phyloP scores from a whole-genome alignment of 2,329 filamentous ascomycete species.

The Colletotrichum euphorbiae region DNA sequence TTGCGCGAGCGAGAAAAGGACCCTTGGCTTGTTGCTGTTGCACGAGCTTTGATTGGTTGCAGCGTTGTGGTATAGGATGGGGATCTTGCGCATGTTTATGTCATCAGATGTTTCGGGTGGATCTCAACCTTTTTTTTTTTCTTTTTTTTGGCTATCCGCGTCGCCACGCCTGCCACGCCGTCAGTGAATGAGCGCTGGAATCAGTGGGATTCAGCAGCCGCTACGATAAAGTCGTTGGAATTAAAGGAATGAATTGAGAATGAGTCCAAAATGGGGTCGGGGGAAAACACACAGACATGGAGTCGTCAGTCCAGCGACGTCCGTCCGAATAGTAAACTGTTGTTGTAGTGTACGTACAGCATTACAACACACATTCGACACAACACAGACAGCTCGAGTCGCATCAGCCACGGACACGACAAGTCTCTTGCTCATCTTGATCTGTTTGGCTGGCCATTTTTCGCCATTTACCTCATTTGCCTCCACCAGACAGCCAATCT shows the following conservation, averaged over 20 bases:
- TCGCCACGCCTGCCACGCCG: neutral
- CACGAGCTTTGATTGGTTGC: slow-evolving; percentile 24
- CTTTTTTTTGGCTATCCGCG: slow-evolving; percentile 8
- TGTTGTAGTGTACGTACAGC: neutral
- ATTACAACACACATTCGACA: neutral
- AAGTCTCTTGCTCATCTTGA: slow-evolving; percentile 9
- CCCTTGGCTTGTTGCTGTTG: slow-evolving; percentile 22
- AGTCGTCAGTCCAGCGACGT: too few relatives aligned
- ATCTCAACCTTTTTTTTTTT: slow-evolving; percentile 1
- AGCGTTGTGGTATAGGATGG: neutral
- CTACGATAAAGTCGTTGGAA: neutral
- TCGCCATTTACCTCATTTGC: slow-evolving; percentile 39
- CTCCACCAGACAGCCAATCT: slow-evolving; percentile 36
- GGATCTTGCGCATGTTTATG: slow-evolving; percentile 35
- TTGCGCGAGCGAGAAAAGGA: slow-evolving; percentile 16
- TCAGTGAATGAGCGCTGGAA: too few relatives aligned
- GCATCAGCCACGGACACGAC: slow-evolving; percentile 5
- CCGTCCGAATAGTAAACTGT: too few relatives aligned
- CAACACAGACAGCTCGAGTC: slow-evolving; percentile 2
- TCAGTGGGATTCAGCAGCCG: too few relatives aligned
- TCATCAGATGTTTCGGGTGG: slow-evolving; percentile 37
- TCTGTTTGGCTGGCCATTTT: slow-evolving; percentile 26
- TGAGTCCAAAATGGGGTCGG: neutral
- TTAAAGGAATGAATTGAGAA: neutral
- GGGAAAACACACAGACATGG: neutral